Base-by-base conservation (phyloP, 2,329 filamentous ascomycete genomes). In the Hypoxylon sp. region DNA sequence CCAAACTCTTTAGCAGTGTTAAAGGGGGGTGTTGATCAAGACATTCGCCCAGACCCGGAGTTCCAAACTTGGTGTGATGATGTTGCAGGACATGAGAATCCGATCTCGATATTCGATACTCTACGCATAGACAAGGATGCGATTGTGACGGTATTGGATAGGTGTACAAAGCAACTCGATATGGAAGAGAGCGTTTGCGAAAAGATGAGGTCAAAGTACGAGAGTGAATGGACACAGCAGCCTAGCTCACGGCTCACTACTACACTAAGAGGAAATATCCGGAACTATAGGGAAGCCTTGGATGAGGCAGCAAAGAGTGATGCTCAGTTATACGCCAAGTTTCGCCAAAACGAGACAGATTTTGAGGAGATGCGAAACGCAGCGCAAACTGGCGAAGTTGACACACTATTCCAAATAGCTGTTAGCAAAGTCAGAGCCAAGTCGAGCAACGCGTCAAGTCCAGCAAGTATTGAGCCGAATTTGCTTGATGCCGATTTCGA, bases 141-240 rank as follows among this genome's bases (percentile, higher is more conserved):
- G 1, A 92, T 98, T 11, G 79, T 93, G 26, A 84, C 85, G 2
- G 87, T 90, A 2, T 80, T 99, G 62, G 94, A 98, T 63, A 88
- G 88, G 63, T 93, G 93, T 74, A 90, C 91, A 61, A 97, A 97
- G 78, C 92, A 97, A 75, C 83, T 99, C 46, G 96, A 99, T 73
- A 94, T 96, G 90, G 96, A 99, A 80, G 97, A 98, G 81, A 97
- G 93, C 62, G 93, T 98, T 0, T 99, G 96, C 79, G 96, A 99
- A 80, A 99, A 98, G 84, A 99, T 99, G 96, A 89, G 96, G 51
- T 97, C 94, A 11, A 99, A 99, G 79, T 98, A 98, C 78, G 94
- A 95, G 61, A 87, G 86, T 29, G 95, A 98, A 60, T 99, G 96
- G 96, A 97, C 94, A 17, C 96, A 99, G 76, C 96, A 99, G 76